Evolutionary conservation across 768 basidiomycete species (phyloP), one percentile per base, ranked within the genome.

Genomic region (Strobilomyces echinocephalus): DNA sequence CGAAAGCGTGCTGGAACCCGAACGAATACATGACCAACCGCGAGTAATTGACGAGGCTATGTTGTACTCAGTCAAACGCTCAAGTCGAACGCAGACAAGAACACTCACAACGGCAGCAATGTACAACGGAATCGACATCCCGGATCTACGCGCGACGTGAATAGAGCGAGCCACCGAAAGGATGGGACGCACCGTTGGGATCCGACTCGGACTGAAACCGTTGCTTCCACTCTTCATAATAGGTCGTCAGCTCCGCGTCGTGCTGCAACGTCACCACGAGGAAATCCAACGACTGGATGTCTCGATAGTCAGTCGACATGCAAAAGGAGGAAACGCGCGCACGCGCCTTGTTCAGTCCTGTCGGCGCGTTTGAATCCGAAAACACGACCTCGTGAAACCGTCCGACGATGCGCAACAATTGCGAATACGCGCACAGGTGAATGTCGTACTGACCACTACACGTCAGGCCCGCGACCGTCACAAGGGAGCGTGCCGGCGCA

Each of bases 11-110:
- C 58, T 91, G 88, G 71, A 91, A 91, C 5, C 87, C 88, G 60
- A 91, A 91, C 0, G 89, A 91, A 63, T 81, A 89, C 87, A 91
- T 88, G 46, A 91, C 89, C 11, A 91, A 80, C 15, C 89, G 77
- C 34, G 87, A 87, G 61, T 91, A 91, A 28, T 74, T 80, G 53
- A 86, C 84, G 40, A 88, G 76, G 77, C 88, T 91, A 50, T 24
- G 44, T 33, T 38, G 26, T 21, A 1, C 34, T 59, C 50, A 58
- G 62, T 46, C 48, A 39, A 45, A 56, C 34, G 20, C 46, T 48
- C 38, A 21, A 24, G 50, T 31, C 3, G 28, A 16, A 5, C 45
- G 26, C 24, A n/a, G n/a, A 21, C 20, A 11, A 20, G 39, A 40
- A 4, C 7, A 38, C 36, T 38, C 68, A 91, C 87, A 87, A 91